Base-by-base conservation (phyloP, 2,329 filamentous ascomycete species). In the Thyridium curvatum region DNA sequence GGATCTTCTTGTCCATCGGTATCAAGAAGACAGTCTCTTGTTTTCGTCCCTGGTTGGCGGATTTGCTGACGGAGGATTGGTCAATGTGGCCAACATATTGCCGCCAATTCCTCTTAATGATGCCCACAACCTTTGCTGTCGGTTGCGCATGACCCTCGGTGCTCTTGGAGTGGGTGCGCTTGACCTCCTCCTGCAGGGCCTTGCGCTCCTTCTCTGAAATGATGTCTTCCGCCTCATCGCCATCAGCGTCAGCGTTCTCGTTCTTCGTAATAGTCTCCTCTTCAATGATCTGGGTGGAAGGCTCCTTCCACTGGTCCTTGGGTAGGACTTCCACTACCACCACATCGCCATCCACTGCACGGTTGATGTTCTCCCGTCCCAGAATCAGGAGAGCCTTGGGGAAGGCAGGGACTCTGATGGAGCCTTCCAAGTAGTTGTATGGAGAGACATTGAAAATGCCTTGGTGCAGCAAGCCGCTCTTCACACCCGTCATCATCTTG, bases 21-120 rank as follows among this genome's bases (percentile, higher is more conserved):
- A 97, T 81, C 14, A 98, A 73, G 62, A 98, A 98, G 12, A 98
- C 89, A 13, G 79, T 94, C 57, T 96, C 89, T 57, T 94, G 88
- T 52, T 85, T 85, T 42, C 89, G 78, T 21, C 87, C 88, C 50
- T 89, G 83, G 43, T 80, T 83, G 2, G 77, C 77, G 3, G 80
- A 77, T 38, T 82, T 78, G 52, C 82, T 83, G 35, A 89, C 83
- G 2, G 90, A 94, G 10, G 85, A 86, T 37, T 84, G 82, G 56
- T 98, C 93, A 41, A 98, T 84, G 56, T 96, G 90, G 3, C 93
- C 93, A 45, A 98, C 93, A 52, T 96, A 97, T 61, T 97, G 94
- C 44, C 93, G 78, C 93, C 93, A 98, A 60, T 97, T 97, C 38
- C 93, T 80, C 65, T 94, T 96, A 57, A 95, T 79, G 17, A 97